Conservation (phyloP, 805 yeast genomes). For the Phaffomyces antillensis region DNA sequence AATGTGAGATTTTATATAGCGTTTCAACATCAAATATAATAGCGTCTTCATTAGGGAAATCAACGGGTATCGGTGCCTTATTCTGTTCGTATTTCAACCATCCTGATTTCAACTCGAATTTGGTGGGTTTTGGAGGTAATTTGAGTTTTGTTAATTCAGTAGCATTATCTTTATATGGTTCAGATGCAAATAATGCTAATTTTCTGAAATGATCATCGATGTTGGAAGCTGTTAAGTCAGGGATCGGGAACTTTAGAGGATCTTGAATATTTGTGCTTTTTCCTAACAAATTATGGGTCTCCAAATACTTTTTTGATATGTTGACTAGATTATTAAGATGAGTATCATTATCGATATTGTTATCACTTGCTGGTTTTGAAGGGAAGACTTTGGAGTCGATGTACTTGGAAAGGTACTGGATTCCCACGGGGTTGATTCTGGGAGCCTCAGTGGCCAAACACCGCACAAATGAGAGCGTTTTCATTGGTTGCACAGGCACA, state of each 20-base stretch:
- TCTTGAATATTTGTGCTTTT: conserved; percentile 56
- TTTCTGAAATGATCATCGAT: conserved; percentile 82
- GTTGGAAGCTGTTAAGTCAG: conserved; percentile 62
- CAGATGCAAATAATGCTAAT: conserved; percentile 51
- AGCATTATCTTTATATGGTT: conserved; percentile 53
- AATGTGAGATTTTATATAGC: conserved; percentile 64
- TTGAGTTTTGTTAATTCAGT: conserved; percentile 33
- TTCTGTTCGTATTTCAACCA: conserved; percentile 72
- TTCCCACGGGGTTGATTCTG: conserved; percentile 69
- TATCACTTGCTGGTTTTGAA: conserved; percentile 12
- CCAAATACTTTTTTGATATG: conserved; percentile 54
- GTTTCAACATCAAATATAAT: conserved; percentile 89
- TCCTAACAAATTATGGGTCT: conserved; percentile 61
- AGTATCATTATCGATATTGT: not conserved
- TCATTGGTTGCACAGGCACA: not conserved
- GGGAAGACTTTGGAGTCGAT: conserved; percentile 55
- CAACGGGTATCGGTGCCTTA: conserved; percentile 46
- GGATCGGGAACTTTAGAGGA: conserved; percentile 58
- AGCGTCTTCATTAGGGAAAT: conserved; percentile 61
- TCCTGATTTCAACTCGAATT: conserved; percentile 61
- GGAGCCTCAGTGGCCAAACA: conserved; percentile 26
- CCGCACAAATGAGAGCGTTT: not conserved
- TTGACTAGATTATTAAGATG: conserved; percentile 31
- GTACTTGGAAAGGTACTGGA: conserved; percentile 60
- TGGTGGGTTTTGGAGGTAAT: conserved; percentile 34